Evolutionary conservation across 2,329 filamentous ascomycete species (phyloP).

Genomic region (Dryadomyces quercivorus): DNA sequence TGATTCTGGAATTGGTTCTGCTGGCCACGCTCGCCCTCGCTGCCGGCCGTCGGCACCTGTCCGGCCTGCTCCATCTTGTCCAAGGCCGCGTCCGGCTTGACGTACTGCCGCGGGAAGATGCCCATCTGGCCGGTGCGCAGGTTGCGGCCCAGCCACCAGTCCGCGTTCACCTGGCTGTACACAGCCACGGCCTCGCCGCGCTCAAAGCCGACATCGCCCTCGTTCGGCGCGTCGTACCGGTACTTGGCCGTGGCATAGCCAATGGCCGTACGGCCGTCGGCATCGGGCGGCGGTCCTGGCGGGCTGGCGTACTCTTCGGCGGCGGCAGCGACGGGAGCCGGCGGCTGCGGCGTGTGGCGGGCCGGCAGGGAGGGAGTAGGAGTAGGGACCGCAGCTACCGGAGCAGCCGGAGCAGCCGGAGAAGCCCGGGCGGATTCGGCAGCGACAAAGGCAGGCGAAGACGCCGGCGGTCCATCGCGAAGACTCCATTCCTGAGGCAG

Average conservation of each 20-base stretch:
- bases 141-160: constrained; percentile 94
- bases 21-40: background rate
- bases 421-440: constrained; percentile 23
- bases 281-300: constrained; percentile 15
- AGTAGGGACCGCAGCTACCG: too few relatives aligned
- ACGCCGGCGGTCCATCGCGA: constrained; percentile 25
- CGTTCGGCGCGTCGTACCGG: constrained; percentile 65
- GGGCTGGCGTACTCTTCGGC: background rate
- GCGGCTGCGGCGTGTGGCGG: constrained; percentile 24
- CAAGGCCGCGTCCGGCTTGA: constrained; percentile 45
- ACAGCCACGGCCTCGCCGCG: constrained; percentile 72
- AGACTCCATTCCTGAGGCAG: constrained; percentile 62
- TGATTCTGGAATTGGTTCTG: background rate
- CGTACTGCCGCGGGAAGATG: constrained; percentile 92
- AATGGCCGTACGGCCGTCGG: constrained; percentile 45
- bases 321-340: constrained; percentile 21
- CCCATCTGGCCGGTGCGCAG: constrained; percentile 72
- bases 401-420: constrained; percentile 13
- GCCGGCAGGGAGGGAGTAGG: constrained; percentile 16
- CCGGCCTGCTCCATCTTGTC: constrained; percentile 9
- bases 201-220: constrained; percentile 70
- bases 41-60: constrained; percentile 6
- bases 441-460: constrained; percentile 2
- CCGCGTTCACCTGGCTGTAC: constrained; percentile 85
- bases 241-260: constrained; percentile 72